Evolutionary conservation across 257 asterid genomes (phyloP).

Genomic region (Ilex aquifolium): DNA sequence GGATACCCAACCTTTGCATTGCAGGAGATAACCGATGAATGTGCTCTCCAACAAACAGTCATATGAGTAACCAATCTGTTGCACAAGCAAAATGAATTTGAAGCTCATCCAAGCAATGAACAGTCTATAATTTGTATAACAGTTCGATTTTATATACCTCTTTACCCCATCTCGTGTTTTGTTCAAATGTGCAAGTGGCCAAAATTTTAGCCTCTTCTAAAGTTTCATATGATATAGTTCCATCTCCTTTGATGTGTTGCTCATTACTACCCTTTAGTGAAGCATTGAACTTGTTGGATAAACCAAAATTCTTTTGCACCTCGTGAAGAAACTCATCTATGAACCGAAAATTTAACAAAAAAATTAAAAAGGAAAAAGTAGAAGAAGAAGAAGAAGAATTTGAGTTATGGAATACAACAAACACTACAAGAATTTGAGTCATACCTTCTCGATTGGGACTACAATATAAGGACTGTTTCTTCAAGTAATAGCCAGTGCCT

Average conservation of each 20-base stretch:
- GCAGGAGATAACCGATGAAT: conserved; percentile 47
- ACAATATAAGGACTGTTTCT: conserved; percentile 55
- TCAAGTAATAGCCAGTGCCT: conserved; percentile 69
- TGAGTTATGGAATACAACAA: too few relatives aligned
- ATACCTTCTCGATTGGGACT: conserved; percentile 47
- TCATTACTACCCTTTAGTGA: conserved; percentile 35
- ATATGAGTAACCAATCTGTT: conserved; percentile 75
- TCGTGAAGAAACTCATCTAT: conserved; percentile 45
- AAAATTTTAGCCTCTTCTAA: conserved; percentile 55
- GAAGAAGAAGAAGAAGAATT: too few relatives aligned
- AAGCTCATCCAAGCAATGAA: not conserved
- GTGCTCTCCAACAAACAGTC: conserved; percentile 64
- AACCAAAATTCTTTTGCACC: conserved; percentile 45
- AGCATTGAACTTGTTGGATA: conserved; percentile 35
- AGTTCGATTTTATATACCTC: conserved; percentile 30
- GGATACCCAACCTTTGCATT: conserved; percentile 56
- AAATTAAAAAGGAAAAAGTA: too few relatives aligned
- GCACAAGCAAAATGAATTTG: not conserved
- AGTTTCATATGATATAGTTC: conserved; percentile 22
- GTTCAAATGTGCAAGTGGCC: conserved; percentile 64
- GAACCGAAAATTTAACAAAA: not conserved
- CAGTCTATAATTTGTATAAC: too few relatives aligned
- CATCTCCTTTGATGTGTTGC: conserved; percentile 7
- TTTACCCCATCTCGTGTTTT: conserved; percentile 73
- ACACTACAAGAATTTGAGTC: not conserved